Percentiles rank a stretch among this genome's conserved stretches.
phyloP scores from a whole-genome alignment of 805 yeast species.

The Monosporozyma aerobia region DNA sequence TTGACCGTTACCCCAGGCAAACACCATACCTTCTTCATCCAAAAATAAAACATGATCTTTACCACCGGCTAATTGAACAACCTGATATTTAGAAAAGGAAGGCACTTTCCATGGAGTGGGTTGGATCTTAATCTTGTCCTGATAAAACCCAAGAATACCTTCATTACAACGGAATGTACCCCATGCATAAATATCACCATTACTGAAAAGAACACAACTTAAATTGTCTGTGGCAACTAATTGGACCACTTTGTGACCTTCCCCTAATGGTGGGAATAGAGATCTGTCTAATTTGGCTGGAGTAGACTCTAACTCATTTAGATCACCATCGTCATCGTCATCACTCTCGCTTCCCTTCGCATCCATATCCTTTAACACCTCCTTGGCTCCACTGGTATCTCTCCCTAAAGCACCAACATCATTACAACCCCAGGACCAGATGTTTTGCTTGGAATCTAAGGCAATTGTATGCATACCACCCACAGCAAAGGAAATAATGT shows the following conservation, averaged over 20 bases:
- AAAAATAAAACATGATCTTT: slow-evolving; percentile 86
- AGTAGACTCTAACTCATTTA: slow-evolving; percentile 82
- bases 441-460: slow-evolving; percentile 57
- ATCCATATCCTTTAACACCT: slow-evolving; percentile 59
- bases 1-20: slow-evolving; percentile 97
- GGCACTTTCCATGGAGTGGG: slow-evolving; percentile 54
- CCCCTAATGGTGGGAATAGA: slow-evolving; percentile 50
- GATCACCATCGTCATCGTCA: slow-evolving; percentile 65
- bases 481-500: slow-evolving; percentile 77
- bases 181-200: slow-evolving; percentile 93
- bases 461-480: slow-evolving; percentile 96
- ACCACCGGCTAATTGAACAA: slow-evolving; percentile 82
- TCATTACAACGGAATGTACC: slow-evolving; percentile 94
- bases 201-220: slow-evolving; percentile 67
- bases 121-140: slow-evolving; percentile 56
- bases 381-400: slow-evolving; percentile 59
- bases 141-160: slow-evolving; percentile 74
- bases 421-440: slow-evolving; percentile 99
- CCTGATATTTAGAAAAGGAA: slow-evolving; percentile 41
- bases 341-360: slow-evolving; percentile 48
- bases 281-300: slow-evolving; percentile 60
- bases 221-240: slow-evolving; percentile 88
- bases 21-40: slow-evolving; percentile 76
- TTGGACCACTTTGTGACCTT: slow-evolving; percentile 54
- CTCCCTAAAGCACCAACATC: slow-evolving; percentile 90